Evolutionary conservation across 2,329 filamentous ascomycete genomes (phyloP).

Genomic region (Bipolaris victoriae): DNA sequence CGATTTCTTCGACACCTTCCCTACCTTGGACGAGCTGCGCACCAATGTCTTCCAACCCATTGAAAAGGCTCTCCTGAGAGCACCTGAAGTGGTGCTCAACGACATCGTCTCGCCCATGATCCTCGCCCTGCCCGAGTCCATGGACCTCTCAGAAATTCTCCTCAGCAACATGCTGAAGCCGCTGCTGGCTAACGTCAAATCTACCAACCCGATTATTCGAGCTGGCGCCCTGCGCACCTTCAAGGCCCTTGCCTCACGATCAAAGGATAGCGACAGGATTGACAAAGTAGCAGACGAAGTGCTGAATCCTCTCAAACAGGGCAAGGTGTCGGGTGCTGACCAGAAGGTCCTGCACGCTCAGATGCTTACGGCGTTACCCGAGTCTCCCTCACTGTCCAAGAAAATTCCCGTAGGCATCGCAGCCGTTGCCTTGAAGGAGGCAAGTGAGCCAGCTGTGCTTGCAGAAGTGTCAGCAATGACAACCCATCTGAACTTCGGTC

Average conservation of each 20-base stretch:
- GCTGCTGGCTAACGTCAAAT: constrained; percentile 88
- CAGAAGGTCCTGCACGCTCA: constrained; percentile 83
- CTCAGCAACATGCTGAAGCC: constrained; percentile 79
- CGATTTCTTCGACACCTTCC: constrained; percentile 83
- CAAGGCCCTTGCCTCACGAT: constrained; percentile 68
- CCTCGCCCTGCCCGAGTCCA: constrained; percentile 67
- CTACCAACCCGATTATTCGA: constrained; percentile 79
- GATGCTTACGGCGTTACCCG: constrained; percentile 66
- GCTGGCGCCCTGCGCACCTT: constrained; percentile 78
- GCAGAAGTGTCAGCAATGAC: constrained; percentile 76
- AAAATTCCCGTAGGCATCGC: constrained; percentile 72
- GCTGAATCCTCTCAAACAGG: constrained; percentile 76
- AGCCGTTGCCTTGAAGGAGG: constrained; percentile 77
- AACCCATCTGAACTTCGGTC: constrained; percentile 66
- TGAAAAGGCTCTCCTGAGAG: constrained; percentile 86
- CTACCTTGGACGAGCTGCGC: constrained; percentile 74
- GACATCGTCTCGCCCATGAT: constrained; percentile 78
- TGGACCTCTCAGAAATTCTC: constrained; percentile 81
- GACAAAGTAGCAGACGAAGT: constrained; percentile 78
- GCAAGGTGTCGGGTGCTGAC: constrained; percentile 83
- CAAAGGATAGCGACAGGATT: constrained; percentile 63
- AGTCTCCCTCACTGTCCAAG: constrained; percentile 66
- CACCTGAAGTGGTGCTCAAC: constrained; percentile 86
- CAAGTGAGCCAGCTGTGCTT: constrained; percentile 81
- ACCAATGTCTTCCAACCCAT: constrained; percentile 78